Percentiles rank a stretch among this genome's conserved stretches.
Evolutionary conservation across 2,329 filamentous ascomycete genomes (phyloP).

Genomic region (Tetracladium maxilliforme): DNA sequence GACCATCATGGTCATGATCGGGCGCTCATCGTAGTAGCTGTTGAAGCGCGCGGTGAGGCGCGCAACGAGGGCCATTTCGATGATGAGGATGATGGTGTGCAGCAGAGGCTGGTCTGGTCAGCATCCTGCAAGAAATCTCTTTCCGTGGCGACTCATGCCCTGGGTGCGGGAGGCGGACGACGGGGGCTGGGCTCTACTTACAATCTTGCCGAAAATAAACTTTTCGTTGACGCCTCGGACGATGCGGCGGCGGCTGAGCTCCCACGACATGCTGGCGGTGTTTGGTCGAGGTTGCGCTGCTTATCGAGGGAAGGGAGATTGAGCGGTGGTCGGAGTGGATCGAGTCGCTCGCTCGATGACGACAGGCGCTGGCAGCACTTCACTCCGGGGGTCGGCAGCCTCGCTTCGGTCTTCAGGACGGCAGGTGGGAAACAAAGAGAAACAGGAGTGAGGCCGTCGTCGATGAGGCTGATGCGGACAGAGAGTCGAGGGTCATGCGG

Average conservation of each 20-base stretch:
- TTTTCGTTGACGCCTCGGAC: constrained; percentile 53
- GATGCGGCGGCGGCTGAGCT: constrained; percentile 43
- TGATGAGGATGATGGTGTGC: constrained; percentile 68
- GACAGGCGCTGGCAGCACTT: too few species aligned
- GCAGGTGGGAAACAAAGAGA: too few species aligned
- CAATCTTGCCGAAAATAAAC: constrained; percentile 60
- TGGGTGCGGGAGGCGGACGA: constrained; percentile 2
- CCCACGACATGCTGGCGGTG: constrained; percentile 38
- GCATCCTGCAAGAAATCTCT: constrained; percentile 3
- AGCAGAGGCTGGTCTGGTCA: constrained; percentile 58
- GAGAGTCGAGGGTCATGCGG: too few species aligned
- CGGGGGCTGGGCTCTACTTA: constrained; percentile 37
- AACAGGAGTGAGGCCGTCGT: too few species aligned
- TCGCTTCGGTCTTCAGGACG: too few species aligned
- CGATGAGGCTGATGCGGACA: too few species aligned
- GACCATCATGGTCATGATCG: constrained; percentile 96
- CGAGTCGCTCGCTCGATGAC: too few species aligned
- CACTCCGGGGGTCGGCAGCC: too few species aligned
- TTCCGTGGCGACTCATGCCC: constrained; percentile 2
- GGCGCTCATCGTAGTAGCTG: constrained; percentile 81
- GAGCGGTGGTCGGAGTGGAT: too few species aligned
- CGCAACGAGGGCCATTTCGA: constrained; percentile 78
- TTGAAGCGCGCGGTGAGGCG: constrained; percentile 81
- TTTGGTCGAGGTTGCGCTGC: too few species aligned
- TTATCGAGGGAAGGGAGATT: too few species aligned